These are phyloP conservation scores for Boletus reticuloceps DNA, from an alignment of 768 basidiomycete species.

Conservation along the genomic window DNA sequence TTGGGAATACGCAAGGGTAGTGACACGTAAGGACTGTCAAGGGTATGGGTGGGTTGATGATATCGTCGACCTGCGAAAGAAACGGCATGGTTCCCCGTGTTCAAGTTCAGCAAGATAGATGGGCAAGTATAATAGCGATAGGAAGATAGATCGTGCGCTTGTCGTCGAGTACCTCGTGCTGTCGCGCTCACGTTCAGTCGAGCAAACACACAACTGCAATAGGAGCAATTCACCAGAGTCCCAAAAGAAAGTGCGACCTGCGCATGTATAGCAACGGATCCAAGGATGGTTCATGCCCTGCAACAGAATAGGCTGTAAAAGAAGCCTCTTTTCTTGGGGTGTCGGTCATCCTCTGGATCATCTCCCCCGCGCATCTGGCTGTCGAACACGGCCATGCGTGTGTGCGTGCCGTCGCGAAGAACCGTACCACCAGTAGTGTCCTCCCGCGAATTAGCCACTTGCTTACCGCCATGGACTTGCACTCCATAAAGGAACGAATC, in stretches of 20 bases:
- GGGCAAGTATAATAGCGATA: slow-evolving; percentile 32
- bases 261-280: slow-evolving; percentile 27
- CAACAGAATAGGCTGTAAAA: slow-evolving; percentile 71
- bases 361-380: slow-evolving; percentile 60
- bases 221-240: slow-evolving; percentile 19
- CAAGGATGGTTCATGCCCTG: slow-evolving; percentile 44
- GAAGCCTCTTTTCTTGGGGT: slow-evolving; percentile 58
- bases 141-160: slow-evolving; percentile 31
- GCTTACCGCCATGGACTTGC: slow-evolving; percentile 48
- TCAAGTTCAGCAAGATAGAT: slow-evolving; percentile 32
- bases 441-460: slow-evolving; percentile 50
- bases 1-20: slow-evolving; percentile 10
- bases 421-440: slow-evolving; percentile 45
- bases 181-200: slow-evolving; percentile 4
- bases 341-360: slow-evolving; percentile 64
- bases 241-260: slow-evolving; percentile 28
- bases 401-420: slow-evolving; percentile 33
- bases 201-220: neutral
- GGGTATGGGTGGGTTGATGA: slow-evolving; percentile 26
- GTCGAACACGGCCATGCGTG: slow-evolving; percentile 65
- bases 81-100: slow-evolving; percentile 26
- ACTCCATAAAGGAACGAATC: slow-evolving; percentile 67
- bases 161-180: slow-evolving; percentile 32
- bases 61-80: slow-evolving; percentile 33
- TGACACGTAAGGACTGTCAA: slow-evolving; percentile 29